Evolutionary conservation across 805 yeast species (phyloP), one percentile per base, ranked within the genome.

Genomic region (Yarrowia sp.): DNA sequence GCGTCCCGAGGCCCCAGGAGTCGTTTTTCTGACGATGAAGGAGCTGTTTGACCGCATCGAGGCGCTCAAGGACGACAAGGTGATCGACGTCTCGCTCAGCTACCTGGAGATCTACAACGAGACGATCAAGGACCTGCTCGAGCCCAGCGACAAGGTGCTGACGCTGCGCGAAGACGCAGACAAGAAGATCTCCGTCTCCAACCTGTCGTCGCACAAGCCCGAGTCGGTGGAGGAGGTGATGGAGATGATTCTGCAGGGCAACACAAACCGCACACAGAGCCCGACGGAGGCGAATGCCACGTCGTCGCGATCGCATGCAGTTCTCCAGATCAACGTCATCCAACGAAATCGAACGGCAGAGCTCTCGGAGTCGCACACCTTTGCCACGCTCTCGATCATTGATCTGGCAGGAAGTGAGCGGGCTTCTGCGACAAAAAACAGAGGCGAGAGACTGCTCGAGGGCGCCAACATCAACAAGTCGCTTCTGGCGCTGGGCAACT

Each of bases 381-480:
- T 81, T 74, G 91, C 96, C 0, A 89, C 96, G 0, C 75, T 92
- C 29, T 87, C 94, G 0, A 87, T 93, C 25, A 92, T 93, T 51
- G 98, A 93, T 72, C 75, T 93, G 46, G 98, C 98, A 0, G 98
- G 98, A 4, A 88, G 96, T 73, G 98, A 93, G 74, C 78, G 98
- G 41, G 98, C 98, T 0, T 85, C 94, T 0, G 87, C 94, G 0
- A 91, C 98, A 0, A 84, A 82, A 66, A 93, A 93, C 72, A 74
- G 90, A 47, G 98, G 98, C 0, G 82, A 80, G 29, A 76, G 97
- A 53, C 78, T 93, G 13, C 82, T 83, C 62, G 98, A 93, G 72
- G 97, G 98, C 25, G 98, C 97, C 13, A 90, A 90, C 71, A 93
- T 93, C 70, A 93, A 93, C 75, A 84, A 85, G 71, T 90, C 97